A percentile compares a stretch with the other conserved stretches of the same genome.
Conservation (phyloP, 495 filamentous ascomycete species). For the Podospora anserina region DNA sequence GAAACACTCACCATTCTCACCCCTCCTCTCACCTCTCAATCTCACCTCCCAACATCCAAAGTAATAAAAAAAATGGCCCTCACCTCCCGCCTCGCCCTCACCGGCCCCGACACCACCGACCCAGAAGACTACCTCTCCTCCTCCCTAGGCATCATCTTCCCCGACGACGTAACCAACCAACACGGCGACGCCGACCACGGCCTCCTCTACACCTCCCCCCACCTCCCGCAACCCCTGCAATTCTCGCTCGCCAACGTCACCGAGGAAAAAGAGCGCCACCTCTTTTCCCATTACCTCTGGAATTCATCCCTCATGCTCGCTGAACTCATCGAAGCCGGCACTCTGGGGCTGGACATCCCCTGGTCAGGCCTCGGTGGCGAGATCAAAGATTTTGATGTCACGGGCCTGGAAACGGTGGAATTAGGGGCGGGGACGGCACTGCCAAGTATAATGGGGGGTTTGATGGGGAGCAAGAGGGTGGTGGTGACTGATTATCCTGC, state of each 20-base stretch:
- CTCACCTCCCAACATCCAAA: background rate
- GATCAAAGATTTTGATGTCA: slow-evolving; percentile 30
- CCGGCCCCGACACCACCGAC: slow-evolving; percentile 29
- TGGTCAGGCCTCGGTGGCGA: background rate
- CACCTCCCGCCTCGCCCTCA: slow-evolving; percentile 42
- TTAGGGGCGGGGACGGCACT: slow-evolving; percentile 69
- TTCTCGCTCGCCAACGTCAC: slow-evolving; percentile 55
- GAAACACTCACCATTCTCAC: too few species aligned
- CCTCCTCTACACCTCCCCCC: slow-evolving; percentile 64
- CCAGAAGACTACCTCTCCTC: slow-evolving; percentile 65
- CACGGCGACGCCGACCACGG: slow-evolving; percentile 69
- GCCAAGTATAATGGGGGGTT: slow-evolving; percentile 62
- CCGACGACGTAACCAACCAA: slow-evolving; percentile 67
- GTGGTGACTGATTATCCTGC: slow-evolving; percentile 77
- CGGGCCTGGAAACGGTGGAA: slow-evolving; percentile 45
- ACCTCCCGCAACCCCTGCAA: slow-evolving; percentile 43
- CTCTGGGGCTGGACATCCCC: slow-evolving; percentile 27
- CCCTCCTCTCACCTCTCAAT: too few species aligned
- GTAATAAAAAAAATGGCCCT: slow-evolving; percentile 34
- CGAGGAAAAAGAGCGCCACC: slow-evolving; percentile 53
- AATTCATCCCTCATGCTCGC: slow-evolving; percentile 73
- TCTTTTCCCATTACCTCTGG: slow-evolving; percentile 87
- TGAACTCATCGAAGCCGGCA: slow-evolving; percentile 58
- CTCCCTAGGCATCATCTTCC: slow-evolving; percentile 68
- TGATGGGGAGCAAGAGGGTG: slow-evolving; percentile 62